phyloP scores from a whole-genome alignment of 768 basidiomycete genomes.

The Pulveroboletus sp. region DNA sequence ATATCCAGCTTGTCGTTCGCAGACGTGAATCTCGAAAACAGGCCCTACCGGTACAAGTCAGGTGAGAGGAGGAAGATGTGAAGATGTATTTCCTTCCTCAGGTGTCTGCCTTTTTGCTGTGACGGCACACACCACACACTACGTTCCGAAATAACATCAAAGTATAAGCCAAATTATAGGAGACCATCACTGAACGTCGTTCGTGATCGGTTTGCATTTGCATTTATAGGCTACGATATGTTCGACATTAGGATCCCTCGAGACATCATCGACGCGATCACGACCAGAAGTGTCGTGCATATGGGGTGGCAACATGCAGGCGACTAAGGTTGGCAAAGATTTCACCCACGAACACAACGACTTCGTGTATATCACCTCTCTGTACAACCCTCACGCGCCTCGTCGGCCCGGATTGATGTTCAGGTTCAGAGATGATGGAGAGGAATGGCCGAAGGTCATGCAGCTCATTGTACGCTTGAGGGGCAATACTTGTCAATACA shows the following conservation, averaged over 20 bases:
- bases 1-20: not conserved
- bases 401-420: constrained; percentile 15
- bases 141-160: no score
- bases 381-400: constrained; percentile 8
- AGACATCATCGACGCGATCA: constrained; percentile 6
- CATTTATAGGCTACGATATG: constrained; percentile 1
- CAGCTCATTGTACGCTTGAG: constrained; percentile 11
- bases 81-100: constrained; percentile 3
- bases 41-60: not conserved
- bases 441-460: constrained; percentile 12
- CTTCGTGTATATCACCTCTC: constrained; percentile 11
- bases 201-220: constrained; percentile 2
- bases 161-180: no score
- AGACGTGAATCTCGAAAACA: constrained; percentile 3
- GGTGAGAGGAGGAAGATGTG: constrained; percentile 6
- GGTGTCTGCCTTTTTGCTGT: not conserved
- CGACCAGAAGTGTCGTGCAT: not conserved
- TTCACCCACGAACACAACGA: constrained; percentile 13
- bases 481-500: constrained; percentile 7
- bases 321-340: not conserved
- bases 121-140: no score
- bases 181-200: constrained; percentile 5
- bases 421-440: constrained; percentile 4
- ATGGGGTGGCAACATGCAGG: constrained; percentile 9
- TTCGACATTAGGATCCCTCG: constrained; percentile 8